Conservation (phyloP, 2,329 filamentous ascomycete genomes). For the Penicillium decumbens region DNA sequence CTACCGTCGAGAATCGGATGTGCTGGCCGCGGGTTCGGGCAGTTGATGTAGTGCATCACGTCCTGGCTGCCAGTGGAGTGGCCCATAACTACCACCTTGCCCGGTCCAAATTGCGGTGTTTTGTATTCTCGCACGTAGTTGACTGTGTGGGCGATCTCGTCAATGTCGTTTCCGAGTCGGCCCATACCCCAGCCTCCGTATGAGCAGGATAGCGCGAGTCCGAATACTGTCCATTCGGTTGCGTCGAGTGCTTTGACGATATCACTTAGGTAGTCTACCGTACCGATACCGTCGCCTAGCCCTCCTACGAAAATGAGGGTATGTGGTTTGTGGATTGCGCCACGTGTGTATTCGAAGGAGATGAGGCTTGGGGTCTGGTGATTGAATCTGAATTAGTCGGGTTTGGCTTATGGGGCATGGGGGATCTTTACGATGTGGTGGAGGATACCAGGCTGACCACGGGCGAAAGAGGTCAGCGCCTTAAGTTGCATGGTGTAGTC, state of each 20-base stretch:
- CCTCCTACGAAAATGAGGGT: slow-evolving; percentile 56
- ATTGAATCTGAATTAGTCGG: slow-evolving; percentile 1
- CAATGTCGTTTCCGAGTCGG: slow-evolving; percentile 50
- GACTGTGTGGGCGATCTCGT: slow-evolving; percentile 50
- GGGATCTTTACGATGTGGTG: slow-evolving; percentile 20
- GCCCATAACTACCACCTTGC: slow-evolving; percentile 60
- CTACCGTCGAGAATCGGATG: slow-evolving; percentile 25
- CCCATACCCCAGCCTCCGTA: slow-evolving; percentile 53
- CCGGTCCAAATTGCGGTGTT: slow-evolving; percentile 25
- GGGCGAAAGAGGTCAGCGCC: slow-evolving; percentile 12
- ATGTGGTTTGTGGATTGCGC: slow-evolving; percentile 34
- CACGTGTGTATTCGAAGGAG: slow-evolving; percentile 37
- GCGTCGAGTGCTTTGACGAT: slow-evolving; percentile 46
- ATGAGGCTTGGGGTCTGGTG: slow-evolving; percentile 33
- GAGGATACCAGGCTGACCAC: slow-evolving; percentile 21
- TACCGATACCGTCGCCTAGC: slow-evolving; percentile 53
- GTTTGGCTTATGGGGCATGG: not conserved
- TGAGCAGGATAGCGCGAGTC: slow-evolving; percentile 48
- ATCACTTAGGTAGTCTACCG: slow-evolving; percentile 48
- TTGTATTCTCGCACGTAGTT: slow-evolving; percentile 45
- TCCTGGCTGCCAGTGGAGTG: slow-evolving; percentile 66
- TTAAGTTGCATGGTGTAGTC: slow-evolving; percentile 19
- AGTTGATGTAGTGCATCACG: slow-evolving; percentile 57
- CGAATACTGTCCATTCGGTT: slow-evolving; percentile 49
- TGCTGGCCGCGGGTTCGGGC: slow-evolving; percentile 35